Percentiles rank a stretch among this genome's conserved stretches.
Conservation (phyloP, 768 basidiomycete species). For the Cystoderma amianthinum region DNA sequence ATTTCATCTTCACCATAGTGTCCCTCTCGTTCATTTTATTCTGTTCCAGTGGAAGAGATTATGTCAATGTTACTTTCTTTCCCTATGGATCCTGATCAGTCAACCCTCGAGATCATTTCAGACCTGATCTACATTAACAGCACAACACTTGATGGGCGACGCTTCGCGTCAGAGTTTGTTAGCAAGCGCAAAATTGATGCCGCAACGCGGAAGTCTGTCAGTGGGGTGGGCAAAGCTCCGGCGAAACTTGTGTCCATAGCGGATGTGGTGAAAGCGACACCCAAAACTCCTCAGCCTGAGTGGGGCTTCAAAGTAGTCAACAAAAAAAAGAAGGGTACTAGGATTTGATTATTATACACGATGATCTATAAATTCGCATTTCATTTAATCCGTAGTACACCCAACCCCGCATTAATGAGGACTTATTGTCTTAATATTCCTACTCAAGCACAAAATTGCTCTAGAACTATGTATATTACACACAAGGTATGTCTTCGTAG, state of each 20-base stretch:
- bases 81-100: constrained; percentile 81
- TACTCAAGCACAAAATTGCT: no score
- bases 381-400: background rate
- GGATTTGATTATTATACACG: constrained; percentile 25
- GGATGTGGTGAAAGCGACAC: constrained; percentile 86
- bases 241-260: constrained; percentile 68
- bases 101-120: constrained; percentile 86
- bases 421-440: background rate
- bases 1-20: background rate
- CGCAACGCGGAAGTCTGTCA: constrained; percentile 36
- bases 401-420: background rate
- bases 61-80: constrained; percentile 93
- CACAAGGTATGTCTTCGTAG: no score
- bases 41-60: constrained; percentile 81
- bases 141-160: constrained; percentile 89
- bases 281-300: constrained; percentile 66
- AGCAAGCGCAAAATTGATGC: constrained; percentile 83
- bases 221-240: constrained; percentile 23
- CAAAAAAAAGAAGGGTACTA: constrained; percentile 86
- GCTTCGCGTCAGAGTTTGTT: constrained; percentile 92
- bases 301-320: constrained; percentile 94
- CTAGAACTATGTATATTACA: no score
- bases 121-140: constrained; percentile 94
- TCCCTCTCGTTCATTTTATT: background rate
- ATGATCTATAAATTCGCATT: constrained; percentile 1